These are phyloP conservation scores for Rasamsonia emersonii DNA, from an alignment of 2,329 filamentous ascomycete genomes.

Conservation along the genomic window DNA sequence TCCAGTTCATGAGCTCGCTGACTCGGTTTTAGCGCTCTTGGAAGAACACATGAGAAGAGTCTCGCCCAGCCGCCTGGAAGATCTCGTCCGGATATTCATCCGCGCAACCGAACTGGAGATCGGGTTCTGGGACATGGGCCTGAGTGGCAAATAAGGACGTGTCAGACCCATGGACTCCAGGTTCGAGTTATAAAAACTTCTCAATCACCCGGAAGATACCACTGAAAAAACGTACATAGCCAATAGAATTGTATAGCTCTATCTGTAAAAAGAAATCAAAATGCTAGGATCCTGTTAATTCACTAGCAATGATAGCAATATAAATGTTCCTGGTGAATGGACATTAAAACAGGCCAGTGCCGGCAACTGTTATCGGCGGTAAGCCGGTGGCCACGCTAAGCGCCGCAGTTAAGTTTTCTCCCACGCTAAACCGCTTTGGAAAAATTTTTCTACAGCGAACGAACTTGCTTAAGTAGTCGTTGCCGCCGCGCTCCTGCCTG, in stretches of 20 bases:
- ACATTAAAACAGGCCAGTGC: too few species aligned
- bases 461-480: too few species aligned
- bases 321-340: too few species aligned
- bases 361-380: too few species aligned
- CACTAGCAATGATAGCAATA: too few species aligned
- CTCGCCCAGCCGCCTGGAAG: slow-evolving; percentile 67
- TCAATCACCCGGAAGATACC: too few species aligned
- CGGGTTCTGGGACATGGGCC: slow-evolving; percentile 66
- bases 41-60: slow-evolving; percentile 67
- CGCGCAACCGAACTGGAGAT: slow-evolving; percentile 76
- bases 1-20: slow-evolving; percentile 3
- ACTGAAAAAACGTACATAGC: slow-evolving; percentile 1
- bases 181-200: too few species aligned
- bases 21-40: slow-evolving; percentile 55
- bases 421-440: slow-evolving; percentile 22
- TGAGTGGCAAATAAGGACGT: slow-evolving; percentile 21
- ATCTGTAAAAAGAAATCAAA: slow-evolving; percentile 3
- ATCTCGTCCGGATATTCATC: slow-evolving; percentile 75
- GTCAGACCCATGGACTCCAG: too few species aligned
- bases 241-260: slow-evolving; percentile 4
- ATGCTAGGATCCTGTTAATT: slow-evolving; percentile 6
- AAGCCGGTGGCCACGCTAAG: too few species aligned
- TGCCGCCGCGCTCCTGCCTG: too few species aligned
- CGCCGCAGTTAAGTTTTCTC: too few species aligned
- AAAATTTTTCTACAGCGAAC: too few species aligned